Percentiles rank a stretch among this genome's conserved stretches.
Evolutionary conservation across 305 asterid genomes (phyloP).

Genomic region (Nicotiana rustica): DNA sequence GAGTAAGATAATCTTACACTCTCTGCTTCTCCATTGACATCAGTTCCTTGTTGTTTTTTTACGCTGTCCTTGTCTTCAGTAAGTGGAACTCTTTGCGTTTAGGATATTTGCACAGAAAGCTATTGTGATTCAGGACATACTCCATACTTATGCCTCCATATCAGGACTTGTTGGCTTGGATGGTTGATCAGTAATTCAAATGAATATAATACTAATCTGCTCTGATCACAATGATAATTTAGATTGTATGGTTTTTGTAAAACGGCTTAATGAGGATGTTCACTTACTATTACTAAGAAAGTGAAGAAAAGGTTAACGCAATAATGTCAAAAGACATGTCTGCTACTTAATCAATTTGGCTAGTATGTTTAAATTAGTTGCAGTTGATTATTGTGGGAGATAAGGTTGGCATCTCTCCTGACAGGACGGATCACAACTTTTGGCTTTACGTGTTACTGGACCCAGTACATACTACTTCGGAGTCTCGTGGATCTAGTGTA

Average conservation of each 20-base stretch:
- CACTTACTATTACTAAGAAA: neutral
- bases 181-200: conserved; percentile 18
- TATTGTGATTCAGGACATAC: neutral
- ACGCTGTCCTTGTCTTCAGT: conserved; percentile 10
- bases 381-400: conserved; percentile 5
- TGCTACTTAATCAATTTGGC: conserved; percentile 18
- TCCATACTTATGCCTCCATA: conserved; percentile 14
- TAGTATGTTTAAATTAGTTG: conserved; percentile 10
- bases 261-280: neutral
- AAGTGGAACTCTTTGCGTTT: neutral
- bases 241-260: neutral
- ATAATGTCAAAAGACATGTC: conserved; percentile 4
- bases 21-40: conserved; percentile 28
- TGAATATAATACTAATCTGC: neutral
- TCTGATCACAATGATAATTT: conserved; percentile 14
- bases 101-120: conserved; percentile 24
- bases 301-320: neutral
- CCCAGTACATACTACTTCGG: neutral
- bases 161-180: conserved; percentile 30
- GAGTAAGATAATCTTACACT: conserved; percentile 64
- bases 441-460: conserved; percentile 18
- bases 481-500: conserved; percentile 21
- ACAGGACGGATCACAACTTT: neutral
- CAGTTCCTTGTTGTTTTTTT: neutral
- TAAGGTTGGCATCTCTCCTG: conserved; percentile 25